phyloP scores from a whole-genome alignment of 257 asterid species.

The Solanum okadae region DNA sequence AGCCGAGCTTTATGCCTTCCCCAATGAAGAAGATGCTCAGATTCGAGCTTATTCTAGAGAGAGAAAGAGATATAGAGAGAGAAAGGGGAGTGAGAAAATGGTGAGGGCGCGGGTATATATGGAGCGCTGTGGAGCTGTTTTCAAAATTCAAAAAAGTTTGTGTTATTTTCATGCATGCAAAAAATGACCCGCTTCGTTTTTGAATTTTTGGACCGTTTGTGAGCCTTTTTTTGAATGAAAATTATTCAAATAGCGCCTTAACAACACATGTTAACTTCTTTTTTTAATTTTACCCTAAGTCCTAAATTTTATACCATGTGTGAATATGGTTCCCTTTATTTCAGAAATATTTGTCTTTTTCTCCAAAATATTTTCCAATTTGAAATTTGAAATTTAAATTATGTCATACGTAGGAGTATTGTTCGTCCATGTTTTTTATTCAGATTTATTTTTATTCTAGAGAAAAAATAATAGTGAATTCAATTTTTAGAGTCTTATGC shows the following conservation, averaged over 20 bases:
- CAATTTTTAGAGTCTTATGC: neutral
- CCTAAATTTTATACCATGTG: neutral
- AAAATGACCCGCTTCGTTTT: conserved; percentile 29
- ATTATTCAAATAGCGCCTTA: neutral
- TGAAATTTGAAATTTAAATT: neutral
- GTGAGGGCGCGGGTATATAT: conserved; percentile 28
- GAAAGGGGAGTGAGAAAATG: neutral
- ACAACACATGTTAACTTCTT: neutral
- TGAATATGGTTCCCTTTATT: neutral
- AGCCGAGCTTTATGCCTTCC: neutral
- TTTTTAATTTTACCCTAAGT: neutral
- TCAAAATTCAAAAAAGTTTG: conserved; percentile 30
- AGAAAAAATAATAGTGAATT: neutral
- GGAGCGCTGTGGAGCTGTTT: conserved; percentile 14
- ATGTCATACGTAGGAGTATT: neutral
- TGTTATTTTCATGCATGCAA: conserved; percentile 1
- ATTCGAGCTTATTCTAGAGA: neutral
- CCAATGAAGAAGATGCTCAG: neutral
- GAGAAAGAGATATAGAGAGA: neutral
- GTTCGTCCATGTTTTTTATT: neutral
- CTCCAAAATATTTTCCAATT: neutral
- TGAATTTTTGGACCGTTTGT: conserved; percentile 45
- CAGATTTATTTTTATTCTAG: neutral
- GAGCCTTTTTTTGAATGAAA: neutral
- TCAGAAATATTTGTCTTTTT: neutral